Evolutionary conservation across 306 rosid species (phyloP).

Genomic region (Hylodesmum podocarpum): DNA sequence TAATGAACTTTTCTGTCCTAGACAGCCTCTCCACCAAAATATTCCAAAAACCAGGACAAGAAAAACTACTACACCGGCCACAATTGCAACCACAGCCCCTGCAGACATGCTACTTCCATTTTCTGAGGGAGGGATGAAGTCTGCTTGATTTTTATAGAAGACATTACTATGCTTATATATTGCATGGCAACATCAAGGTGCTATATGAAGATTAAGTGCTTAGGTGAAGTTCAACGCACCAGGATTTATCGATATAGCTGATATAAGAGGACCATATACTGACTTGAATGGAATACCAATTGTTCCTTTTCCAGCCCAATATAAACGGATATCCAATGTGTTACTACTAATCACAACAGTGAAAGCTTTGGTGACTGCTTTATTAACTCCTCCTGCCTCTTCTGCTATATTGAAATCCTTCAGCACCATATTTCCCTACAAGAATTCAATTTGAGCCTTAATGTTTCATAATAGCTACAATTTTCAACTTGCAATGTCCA

Average conservation of each 20-base stretch:
- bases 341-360: constrained; percentile 4
- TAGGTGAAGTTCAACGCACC: constrained; percentile 25
- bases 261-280: constrained; percentile 46
- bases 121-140: constrained; percentile 33
- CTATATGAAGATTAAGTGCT: background rate
- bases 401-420: constrained; percentile 42
- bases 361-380: background rate
- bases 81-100: constrained; percentile 46
- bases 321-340: constrained; percentile 28
- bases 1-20: constrained; percentile 16
- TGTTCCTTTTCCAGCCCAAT: constrained; percentile 52
- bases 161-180: background rate
- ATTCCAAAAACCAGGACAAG: constrained; percentile 22
- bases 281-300: constrained; percentile 31
- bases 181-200: background rate
- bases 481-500: background rate
- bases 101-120: constrained; percentile 13
- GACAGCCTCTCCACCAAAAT: constrained; percentile 43
- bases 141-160: constrained; percentile 24
- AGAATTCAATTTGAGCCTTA: background rate
- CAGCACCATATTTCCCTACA: constrained; percentile 15
- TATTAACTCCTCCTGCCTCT: constrained; percentile 36
- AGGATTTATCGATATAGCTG: constrained; percentile 41
- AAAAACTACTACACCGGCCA: constrained; percentile 33
- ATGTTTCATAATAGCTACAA: background rate